A percentile compares a stretch with the other conserved stretches of the same genome.
These are phyloP conservation scores for Kazachstania martiniae DNA, from an alignment of 805 yeast genomes.

Conservation along the genomic window DNA sequence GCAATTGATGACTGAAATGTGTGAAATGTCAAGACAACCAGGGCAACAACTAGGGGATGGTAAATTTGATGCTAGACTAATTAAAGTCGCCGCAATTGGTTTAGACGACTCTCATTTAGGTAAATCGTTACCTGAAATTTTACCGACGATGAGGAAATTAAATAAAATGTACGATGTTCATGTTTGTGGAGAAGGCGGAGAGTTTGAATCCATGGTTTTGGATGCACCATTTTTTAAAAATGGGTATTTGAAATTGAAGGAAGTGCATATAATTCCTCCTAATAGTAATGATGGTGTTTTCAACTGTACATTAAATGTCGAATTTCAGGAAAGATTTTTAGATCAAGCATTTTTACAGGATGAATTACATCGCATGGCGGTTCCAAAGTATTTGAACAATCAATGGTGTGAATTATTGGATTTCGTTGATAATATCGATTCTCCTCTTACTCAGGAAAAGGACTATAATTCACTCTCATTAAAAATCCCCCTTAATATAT, in stretches of 20 bases:
- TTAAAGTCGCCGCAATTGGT: slow-evolving; percentile 93
- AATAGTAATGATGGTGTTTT: slow-evolving; percentile 55
- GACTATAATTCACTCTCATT: no score
- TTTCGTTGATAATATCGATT: neutral
- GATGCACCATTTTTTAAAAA: slow-evolving; percentile 77
- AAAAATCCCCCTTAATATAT: no score
- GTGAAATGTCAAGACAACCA: slow-evolving; percentile 27
- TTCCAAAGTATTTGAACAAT: slow-evolving; percentile 12
- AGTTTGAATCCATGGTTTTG: slow-evolving; percentile 84
- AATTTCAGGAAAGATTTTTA: slow-evolving; percentile 32
- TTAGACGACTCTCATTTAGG: slow-evolving; percentile 59
- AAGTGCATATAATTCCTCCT: slow-evolving; percentile 33
- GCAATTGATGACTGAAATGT: slow-evolving; percentile 76
- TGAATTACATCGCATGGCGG: slow-evolving; percentile 30
- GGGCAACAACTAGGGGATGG: slow-evolving; percentile 2
- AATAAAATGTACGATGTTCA: slow-evolving; percentile 70
- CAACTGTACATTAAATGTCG: slow-evolving; percentile 48
- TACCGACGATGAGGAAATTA: slow-evolving; percentile 45
- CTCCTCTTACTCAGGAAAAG: neutral
- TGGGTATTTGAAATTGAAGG: slow-evolving; percentile 36
- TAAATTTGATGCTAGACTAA: slow-evolving; percentile 63
- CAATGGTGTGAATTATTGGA: slow-evolving; percentile 17
- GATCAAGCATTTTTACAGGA: slow-evolving; percentile 11
- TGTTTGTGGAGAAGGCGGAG: slow-evolving; percentile 98
- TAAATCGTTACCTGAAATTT: slow-evolving; percentile 48